phyloP scores from a whole-genome alignment of 768 basidiomycete species.

The Rhizopogon rudus region DNA sequence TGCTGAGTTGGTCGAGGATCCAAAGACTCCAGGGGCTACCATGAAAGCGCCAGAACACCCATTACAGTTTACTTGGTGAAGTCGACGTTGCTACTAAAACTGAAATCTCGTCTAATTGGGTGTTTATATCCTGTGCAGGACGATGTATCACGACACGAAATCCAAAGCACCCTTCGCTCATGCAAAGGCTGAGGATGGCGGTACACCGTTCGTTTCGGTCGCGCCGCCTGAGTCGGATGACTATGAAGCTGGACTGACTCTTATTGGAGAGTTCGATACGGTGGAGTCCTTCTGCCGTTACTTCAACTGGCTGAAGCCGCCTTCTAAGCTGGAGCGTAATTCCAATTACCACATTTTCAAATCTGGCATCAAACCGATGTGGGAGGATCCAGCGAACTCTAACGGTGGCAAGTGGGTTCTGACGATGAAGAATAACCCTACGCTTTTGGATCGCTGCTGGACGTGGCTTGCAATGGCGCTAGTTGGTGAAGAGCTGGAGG shows the following conservation, averaged over 20 bases:
- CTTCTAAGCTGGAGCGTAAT: constrained; percentile 82
- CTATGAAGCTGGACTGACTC: constrained; percentile 82
- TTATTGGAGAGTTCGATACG: constrained; percentile 87
- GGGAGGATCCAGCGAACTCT: constrained; percentile 92
- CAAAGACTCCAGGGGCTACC: constrained; percentile 73
- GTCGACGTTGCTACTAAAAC: constrained; percentile 15
- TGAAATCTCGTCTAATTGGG: background rate
- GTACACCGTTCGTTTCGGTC: constrained; percentile 22
- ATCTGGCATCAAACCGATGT: constrained; percentile 92
- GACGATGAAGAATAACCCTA: constrained; percentile 83
- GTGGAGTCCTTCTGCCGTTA: constrained; percentile 89
- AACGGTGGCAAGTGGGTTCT: constrained; percentile 94
- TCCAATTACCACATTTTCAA: constrained; percentile 97
- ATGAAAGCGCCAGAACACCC: constrained; percentile 75
- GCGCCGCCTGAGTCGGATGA: constrained; percentile 60
- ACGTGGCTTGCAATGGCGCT: constrained; percentile 87
- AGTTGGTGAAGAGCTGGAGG: constrained; percentile 73
- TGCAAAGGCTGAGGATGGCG: constrained; percentile 30
- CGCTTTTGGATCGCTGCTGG: constrained; percentile 84
- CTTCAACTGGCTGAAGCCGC: constrained; percentile 93
- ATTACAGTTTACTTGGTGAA: constrained; percentile 74
- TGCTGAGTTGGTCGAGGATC: constrained; percentile 75
- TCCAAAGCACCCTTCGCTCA: constrained; percentile 59
- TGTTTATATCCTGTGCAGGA: constrained; percentile 44
- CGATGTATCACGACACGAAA: constrained; percentile 87